Evolutionary conservation across 331 rosid genomes (phyloP), one percentile per base, ranked within the genome.

Genomic region (Quercus phellos): DNA sequence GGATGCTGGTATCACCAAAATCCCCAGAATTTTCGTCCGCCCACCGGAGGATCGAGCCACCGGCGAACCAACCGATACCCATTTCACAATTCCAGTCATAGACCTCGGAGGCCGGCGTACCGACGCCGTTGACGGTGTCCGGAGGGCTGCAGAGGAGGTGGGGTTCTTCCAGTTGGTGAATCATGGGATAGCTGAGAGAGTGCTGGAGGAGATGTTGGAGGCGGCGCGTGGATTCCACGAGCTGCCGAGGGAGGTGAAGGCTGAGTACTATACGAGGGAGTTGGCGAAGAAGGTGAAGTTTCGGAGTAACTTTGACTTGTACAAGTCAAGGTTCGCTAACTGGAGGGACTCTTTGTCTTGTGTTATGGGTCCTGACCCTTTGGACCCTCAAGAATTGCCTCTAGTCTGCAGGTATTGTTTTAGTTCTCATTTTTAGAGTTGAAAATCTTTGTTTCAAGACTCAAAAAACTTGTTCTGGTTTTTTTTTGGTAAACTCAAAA

Each of bases 91-190:
- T 59, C 90, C 87, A 0, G 68, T 84, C 0, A 72, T 85, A 4
- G 89, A 83, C 82, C 81, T 82, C 53, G 53, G 34, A 14, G 54
- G 51, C 11, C 50, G 73, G 17, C 85, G 77, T 1, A 2, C 69
- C 3, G 80, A 35, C 13, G 34, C 74, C 2, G 84, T 89, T 1
- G 72, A 79, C 7, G 38, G 58, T 19, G 75, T 91, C 43, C 73
- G 86, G 42, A 10, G 12, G 5, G 92, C 92, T 0, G 83, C 86
- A 1, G 83, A 85, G 71, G 79, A 51, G 0, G 85, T 84, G 60
- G 96, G 93, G 0, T 85, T 90, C 56, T 90, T 90, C 42, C 93
- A 87, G 34, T 80, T 88, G 59, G 79, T 90, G 55, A 88, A 87
- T 68, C 91, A 87, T 54, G 90, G 86, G 51, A 46, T 90, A 14